These are phyloP conservation scores for Stentor roeselii DNA, from an alignment of 73 alveolate species.

Conservation along the genomic window DNA sequence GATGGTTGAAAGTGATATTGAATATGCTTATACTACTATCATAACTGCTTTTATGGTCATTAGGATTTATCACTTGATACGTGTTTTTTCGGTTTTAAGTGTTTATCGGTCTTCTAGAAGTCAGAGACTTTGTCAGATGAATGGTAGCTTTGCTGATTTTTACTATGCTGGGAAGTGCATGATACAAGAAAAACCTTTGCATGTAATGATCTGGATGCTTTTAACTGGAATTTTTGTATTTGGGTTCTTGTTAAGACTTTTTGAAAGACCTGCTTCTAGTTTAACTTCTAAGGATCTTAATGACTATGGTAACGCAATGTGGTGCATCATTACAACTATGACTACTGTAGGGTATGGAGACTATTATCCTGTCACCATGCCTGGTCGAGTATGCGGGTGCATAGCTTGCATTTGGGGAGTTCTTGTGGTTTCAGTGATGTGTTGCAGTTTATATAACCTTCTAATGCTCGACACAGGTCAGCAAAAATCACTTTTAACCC, in stretches of 20 bases:
- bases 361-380: conserved; percentile 37
- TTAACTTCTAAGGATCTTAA: conserved; percentile 16
- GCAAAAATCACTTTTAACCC: neutral
- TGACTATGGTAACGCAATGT: conserved; percentile 36
- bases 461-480: conserved; percentile 22
- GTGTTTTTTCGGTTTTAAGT: neutral
- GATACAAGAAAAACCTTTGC: conserved; percentile 54
- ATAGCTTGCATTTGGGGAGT: conserved; percentile 40
- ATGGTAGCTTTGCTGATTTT: conserved; percentile 44
- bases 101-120: conserved; percentile 40
- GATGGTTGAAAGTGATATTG: neutral
- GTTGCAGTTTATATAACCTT: conserved; percentile 21
- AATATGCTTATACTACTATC: conserved; percentile 3
- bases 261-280: conserved; percentile 45
- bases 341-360: conserved; percentile 64
- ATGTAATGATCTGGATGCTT: conserved; percentile 33
- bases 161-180: conserved; percentile 59
- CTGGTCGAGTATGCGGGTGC: conserved; percentile 5
- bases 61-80: conserved; percentile 20
- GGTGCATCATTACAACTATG: conserved; percentile 52
- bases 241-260: conserved; percentile 46
- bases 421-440: conserved; percentile 30
- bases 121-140: conserved; percentile 41
- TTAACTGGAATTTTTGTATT: conserved; percentile 34
- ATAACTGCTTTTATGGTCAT: neutral